Evolutionary conservation across 129 eudicot genomes (phyloP).

Genomic region (Flaveria bidentis): DNA sequence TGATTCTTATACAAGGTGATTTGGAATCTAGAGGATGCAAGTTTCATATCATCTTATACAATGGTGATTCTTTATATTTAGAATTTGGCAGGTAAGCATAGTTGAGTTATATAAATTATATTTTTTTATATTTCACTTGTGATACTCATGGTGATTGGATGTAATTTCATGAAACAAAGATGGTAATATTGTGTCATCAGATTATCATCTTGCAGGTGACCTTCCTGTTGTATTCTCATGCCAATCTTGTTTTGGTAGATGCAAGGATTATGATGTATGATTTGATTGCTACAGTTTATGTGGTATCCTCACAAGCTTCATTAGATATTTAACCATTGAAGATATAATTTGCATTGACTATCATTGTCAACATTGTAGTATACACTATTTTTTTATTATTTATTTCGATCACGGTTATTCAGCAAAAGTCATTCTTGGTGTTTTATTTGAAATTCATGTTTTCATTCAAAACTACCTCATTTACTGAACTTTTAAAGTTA

Average conservation of each 20-base stretch:
- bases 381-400: not conserved
- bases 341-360: not conserved
- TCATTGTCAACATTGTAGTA: not conserved
- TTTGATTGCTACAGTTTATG: conserved; percentile 79
- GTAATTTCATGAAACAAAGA: not conserved
- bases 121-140: not conserved
- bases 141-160: conserved; percentile 14
- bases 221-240: conserved; percentile 89
- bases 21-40: conserved; percentile 95
- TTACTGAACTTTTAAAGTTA: no score
- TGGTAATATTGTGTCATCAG: not conserved
- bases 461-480: no score
- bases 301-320: conserved; percentile 55
- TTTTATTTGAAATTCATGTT: no score
- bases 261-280: conserved; percentile 97
- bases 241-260: conserved; percentile 95
- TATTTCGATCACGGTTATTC: no score
- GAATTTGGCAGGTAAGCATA: not conserved
- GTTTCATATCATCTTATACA: conserved; percentile 25
- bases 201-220: conserved; percentile 58
- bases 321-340: not conserved
- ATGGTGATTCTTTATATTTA: not conserved
- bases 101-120: not conserved
- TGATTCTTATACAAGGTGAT: no score
- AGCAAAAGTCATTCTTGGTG: no score